These are phyloP conservation scores for Pachyrhizus erosus DNA, from an alignment of 306 rosid genomes.

Conservation along the genomic window DNA sequence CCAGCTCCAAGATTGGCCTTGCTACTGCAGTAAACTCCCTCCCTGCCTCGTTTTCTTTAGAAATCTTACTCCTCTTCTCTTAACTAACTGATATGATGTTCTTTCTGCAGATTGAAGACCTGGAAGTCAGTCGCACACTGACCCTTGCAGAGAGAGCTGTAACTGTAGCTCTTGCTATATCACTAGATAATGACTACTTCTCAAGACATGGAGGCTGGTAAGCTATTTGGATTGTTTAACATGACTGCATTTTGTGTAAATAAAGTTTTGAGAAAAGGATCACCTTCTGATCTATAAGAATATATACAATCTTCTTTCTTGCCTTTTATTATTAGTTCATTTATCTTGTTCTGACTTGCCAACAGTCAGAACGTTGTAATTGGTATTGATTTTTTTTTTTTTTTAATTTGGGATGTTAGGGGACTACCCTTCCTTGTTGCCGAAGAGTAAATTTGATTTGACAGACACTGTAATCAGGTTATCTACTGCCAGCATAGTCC, in stretches of 20 bases:
- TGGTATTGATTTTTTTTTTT: slow-evolving; percentile 14
- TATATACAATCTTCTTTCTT: neutral
- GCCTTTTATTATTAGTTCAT: neutral
- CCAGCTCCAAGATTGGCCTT: slow-evolving; percentile 67
- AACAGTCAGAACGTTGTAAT: slow-evolving; percentile 37
- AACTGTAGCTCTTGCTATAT: slow-evolving; percentile 94
- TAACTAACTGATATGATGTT: slow-evolving; percentile 18
- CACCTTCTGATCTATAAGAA: slow-evolving; percentile 22
- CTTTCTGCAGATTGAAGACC: slow-evolving; percentile 73
- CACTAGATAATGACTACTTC: slow-evolving; percentile 97
- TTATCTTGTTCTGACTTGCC: slow-evolving; percentile 35
- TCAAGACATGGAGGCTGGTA: slow-evolving; percentile 97
- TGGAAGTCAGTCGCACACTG: slow-evolving; percentile 76
- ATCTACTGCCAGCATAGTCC: slow-evolving; percentile 28
- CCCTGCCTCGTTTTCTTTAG: neutral
- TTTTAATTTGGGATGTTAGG: slow-evolving; percentile 52
- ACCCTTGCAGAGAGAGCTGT: slow-evolving; percentile 90
- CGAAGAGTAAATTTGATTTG: slow-evolving; percentile 58
- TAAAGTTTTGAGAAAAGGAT: neutral
- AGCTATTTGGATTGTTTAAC: slow-evolving; percentile 47
- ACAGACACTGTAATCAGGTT: slow-evolving; percentile 23
- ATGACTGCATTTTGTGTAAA: slow-evolving; percentile 12
- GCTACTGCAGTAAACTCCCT: slow-evolving; percentile 61
- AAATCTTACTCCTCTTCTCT: neutral
- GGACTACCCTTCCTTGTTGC: slow-evolving; percentile 65